Base-by-base conservation (phyloP, 23 red algal genomes). In the Gracilaria gracilis region DNA sequence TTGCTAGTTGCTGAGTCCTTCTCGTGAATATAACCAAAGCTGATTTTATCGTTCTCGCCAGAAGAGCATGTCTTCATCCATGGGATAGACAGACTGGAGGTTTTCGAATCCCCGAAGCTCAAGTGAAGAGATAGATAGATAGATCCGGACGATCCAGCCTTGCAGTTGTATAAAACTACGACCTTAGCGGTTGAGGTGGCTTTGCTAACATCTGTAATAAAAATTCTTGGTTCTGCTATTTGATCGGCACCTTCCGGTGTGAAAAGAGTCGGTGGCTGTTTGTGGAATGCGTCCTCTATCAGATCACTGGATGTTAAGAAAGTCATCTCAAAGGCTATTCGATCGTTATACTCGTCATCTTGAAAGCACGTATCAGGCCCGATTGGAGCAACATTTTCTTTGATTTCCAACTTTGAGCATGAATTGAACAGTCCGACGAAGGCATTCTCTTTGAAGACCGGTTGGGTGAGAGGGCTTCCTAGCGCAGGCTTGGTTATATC, bases 321-420 rank as follows among this genome's bases (percentile, higher is more conserved):
- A 40, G 73, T 81, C 49, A 90, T 81, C 57, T 90, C 74, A 81
- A 90, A 90, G 3, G 53, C 39, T 42, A 90, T 31, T 55, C 87
- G 72, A 70, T 90, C 87, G 70, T 90, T 90, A 51, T 80, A 90
- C 19, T 64, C 55, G 38, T 90, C 87, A 61, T 90, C 87, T 28
- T 42, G 23, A 79, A 81, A 90, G 40, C 87, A 90, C 25, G 46
- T 32, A 59, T 50, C 69, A 33, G 34, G 36, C 20, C 20, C 36
- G 39, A 77, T 48, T 37, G 74, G 57, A 69, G 27, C 34, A 8
- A 44, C 25, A 5, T 21, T 51, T 11, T 67, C 42, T 40, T 76
- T 51, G 44, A 47, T 35, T 15, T 33, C 51, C 7, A 54, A 12
- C 28, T 28, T 49, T 24, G 55, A 49, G 39, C 87, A 90, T 46